Evolutionary conservation across 306 rosid genomes (phyloP).

Genomic region (Luffa acutangula): DNA sequence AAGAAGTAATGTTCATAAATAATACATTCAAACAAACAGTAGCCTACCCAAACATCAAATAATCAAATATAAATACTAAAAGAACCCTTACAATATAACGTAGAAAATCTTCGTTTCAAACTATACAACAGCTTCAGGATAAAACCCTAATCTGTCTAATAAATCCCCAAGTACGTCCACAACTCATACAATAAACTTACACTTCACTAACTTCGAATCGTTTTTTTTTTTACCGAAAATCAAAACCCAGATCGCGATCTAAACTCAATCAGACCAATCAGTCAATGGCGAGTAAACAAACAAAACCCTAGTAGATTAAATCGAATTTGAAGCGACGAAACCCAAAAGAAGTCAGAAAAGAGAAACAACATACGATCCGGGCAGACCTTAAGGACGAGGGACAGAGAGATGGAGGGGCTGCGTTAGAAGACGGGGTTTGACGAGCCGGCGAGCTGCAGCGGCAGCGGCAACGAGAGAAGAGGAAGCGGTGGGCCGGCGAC

Average conservation of each 20-base stretch:
- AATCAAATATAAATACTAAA: neutral
- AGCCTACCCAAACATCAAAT: neutral
- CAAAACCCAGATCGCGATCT: neutral
- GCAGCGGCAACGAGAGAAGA: neutral
- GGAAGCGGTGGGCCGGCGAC: neutral
- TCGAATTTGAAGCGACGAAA: neutral
- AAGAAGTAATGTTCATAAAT: neutral
- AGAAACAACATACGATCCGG: neutral
- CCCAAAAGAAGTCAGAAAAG: neutral
- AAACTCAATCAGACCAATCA: neutral
- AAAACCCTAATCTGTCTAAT: neutral
- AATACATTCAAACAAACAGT: neutral
- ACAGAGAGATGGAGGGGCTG: neutral
- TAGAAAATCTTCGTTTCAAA: neutral
- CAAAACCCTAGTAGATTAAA: neutral
- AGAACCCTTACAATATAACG: neutral
- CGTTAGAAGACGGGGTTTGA: neutral
- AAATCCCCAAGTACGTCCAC: neutral
- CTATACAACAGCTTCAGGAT: too few species aligned
- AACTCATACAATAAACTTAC: neutral
- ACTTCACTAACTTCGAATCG: neutral
- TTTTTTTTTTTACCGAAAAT: too few species aligned
- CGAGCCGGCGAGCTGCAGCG: neutral
- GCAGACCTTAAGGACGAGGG: neutral
- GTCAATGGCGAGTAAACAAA: neutral